Evolutionary conservation across 2,329 filamentous ascomycete genomes (phyloP).

Genomic region (Chaetomiaceae sp.): DNA sequence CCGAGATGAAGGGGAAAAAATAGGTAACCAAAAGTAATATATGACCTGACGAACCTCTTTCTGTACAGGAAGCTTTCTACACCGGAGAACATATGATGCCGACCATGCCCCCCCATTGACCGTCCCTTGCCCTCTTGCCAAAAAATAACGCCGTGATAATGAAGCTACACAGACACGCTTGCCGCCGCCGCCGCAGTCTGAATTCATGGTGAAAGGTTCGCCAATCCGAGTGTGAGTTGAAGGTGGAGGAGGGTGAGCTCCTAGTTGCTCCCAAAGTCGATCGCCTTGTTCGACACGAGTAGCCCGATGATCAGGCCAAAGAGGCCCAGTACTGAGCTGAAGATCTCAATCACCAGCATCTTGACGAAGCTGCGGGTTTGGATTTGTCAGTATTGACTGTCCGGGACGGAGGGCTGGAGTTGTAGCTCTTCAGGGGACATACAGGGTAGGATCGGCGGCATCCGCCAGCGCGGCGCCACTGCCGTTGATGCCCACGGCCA

Average conservation of each 20-base stretch:
- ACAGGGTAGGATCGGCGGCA: conserved; percentile 87
- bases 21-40: conserved; percentile 11
- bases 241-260: neutral
- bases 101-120: conserved; percentile 23
- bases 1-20: neutral
- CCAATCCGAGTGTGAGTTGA: conserved; percentile 2
- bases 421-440: conserved; percentile 44
- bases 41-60: conserved; percentile 18
- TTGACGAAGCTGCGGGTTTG: conserved; percentile 74
- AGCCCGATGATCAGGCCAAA: conserved; percentile 96
- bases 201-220: conserved; percentile 14
- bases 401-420: neutral
- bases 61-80: conserved; percentile 24
- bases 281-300: conserved; percentile 77
- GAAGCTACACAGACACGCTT: conserved; percentile 25
- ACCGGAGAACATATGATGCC: conserved; percentile 21
- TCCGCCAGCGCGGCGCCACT: conserved; percentile 94
- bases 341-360: conserved; percentile 98
- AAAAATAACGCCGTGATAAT: conserved; percentile 27
- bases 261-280: conserved; percentile 55
- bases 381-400: conserved; percentile 24
- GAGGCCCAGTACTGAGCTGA: conserved; percentile 92
- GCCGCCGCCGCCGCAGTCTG: conserved; percentile 18
- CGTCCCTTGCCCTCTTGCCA: conserved; percentile 20
- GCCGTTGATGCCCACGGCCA: conserved; percentile 96